Base-by-base conservation (phyloP, 345 rosid genomes). In the Erodium maritimum region DNA sequence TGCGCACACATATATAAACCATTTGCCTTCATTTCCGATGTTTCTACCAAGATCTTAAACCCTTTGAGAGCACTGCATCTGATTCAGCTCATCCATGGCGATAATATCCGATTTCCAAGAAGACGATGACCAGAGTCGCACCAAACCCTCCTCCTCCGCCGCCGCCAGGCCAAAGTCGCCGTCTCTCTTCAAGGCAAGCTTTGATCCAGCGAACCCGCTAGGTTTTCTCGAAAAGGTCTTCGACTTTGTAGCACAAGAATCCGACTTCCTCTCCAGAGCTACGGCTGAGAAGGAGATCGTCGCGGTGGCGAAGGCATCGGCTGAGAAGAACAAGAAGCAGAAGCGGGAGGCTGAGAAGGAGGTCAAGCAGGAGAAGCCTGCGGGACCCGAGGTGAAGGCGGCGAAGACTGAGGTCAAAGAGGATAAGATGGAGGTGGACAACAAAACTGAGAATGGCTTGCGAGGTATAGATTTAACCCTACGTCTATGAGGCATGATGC, bases 31-130 rank as follows among this genome's bases (percentile, higher is more conserved):
- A 42, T 42, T 42, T 14, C 48, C 34, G 8, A 3, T 29, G 3
- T 29, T 8, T 42, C 48, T 3, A 29, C 48, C 1, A 29, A 29
- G 9, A 29, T 11, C 48, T 42, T 42, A 12, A 42, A 42, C 48
- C 48, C 48, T 42, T 8, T 3, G 8, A 29, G 34, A 29, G 3
- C 34, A n/a, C 34, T 3, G 5, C 34, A 29, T 8, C 34, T 12
- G 48, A 42, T 42, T 42, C 48, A 42, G 48, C 48, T 42, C 37
- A 42, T 42, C 48, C 48, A 91, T 91, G 98, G 95, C 93, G 68
- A 86, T 91, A 42, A 84, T 91, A 65, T 86, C 98, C 17, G 96
- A 88, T 54, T 78, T 61, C 19, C 73, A 83, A 52, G 97, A 88
- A 22, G 89, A 84, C 24, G 84, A 74, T 56, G 58, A 50, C 42